phyloP scores from a whole-genome alignment of 495 filamentous ascomycete genomes.

The Neurospora discreta region DNA sequence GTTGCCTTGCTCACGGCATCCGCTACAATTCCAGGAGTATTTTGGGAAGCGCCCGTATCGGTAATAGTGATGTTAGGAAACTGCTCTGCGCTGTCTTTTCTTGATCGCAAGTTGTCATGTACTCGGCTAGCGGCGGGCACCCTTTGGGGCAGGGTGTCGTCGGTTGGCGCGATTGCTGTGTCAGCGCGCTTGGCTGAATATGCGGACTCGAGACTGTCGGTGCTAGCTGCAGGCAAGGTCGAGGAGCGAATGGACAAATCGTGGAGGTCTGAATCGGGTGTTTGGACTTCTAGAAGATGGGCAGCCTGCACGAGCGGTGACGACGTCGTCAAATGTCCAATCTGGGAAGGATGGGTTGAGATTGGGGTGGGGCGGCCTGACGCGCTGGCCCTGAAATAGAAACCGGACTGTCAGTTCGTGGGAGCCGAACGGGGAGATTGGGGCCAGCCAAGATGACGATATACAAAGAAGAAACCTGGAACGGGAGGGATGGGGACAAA shows the following conservation, averaged over 20 bases:
- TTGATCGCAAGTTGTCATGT: slow-evolving; percentile 33
- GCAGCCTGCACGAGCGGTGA: slow-evolving; percentile 60
- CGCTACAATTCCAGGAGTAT: neutral
- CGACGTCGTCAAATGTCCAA: slow-evolving; percentile 70
- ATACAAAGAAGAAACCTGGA: neutral
- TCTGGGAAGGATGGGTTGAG: slow-evolving; percentile 63
- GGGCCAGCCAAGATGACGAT: neutral
- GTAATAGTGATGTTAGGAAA: slow-evolving; percentile 10
- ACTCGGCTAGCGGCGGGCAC: slow-evolving; percentile 36
- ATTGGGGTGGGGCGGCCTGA: slow-evolving; percentile 38
- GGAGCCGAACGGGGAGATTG: neutral
- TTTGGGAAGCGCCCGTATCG: slow-evolving; percentile 7
- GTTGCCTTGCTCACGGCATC: slow-evolving; percentile 5
- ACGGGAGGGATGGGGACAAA: neutral
- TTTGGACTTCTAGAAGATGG: slow-evolving; percentile 33
- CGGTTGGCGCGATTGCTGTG: slow-evolving; percentile 1
- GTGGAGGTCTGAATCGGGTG: slow-evolving; percentile 15
- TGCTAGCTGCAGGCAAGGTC: slow-evolving; percentile 8
- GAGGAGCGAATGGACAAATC: slow-evolving; percentile 9
- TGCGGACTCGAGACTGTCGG: slow-evolving; percentile 16
- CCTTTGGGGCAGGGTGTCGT: slow-evolving; percentile 24
- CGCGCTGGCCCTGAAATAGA: slow-evolving; percentile 9
- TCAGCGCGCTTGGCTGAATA: slow-evolving; percentile 9
- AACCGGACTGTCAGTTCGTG: neutral
- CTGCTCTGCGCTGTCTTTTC: slow-evolving; percentile 18